phyloP scores from a whole-genome alignment of 2,329 filamentous ascomycete genomes.

The Cadophora gregata region DNA sequence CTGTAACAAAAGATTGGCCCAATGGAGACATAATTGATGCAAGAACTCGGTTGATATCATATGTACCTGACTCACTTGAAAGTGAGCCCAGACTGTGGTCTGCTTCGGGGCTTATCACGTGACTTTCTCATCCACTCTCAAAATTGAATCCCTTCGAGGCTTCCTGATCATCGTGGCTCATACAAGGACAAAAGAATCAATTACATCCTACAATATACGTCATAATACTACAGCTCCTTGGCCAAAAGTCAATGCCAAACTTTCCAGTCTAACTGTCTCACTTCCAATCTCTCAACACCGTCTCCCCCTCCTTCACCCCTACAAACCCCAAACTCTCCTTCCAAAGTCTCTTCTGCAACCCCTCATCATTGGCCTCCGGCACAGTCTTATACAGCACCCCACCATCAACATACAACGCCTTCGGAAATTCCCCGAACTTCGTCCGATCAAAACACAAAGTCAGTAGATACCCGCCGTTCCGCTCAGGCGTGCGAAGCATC shows the following conservation, averaged over 20 bases:
- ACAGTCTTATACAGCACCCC: conserved; percentile 41
- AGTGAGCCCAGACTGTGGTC: background rate
- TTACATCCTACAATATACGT: no score
- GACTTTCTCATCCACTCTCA: background rate
- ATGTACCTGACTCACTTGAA: background rate
- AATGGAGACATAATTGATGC: background rate
- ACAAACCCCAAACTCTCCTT: conserved; percentile 40
- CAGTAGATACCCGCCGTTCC: conserved; percentile 46
- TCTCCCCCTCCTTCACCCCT: conserved; percentile 42
- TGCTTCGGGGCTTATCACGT: background rate
- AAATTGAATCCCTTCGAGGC: background rate
- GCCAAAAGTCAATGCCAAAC: background rate
- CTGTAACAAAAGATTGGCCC: background rate
- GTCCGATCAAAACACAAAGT: conserved; percentile 44
- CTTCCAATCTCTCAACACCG: conserved; percentile 41
- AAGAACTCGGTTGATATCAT: background rate
- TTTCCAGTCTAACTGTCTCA: background rate
- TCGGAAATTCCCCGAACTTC: conserved; percentile 39
- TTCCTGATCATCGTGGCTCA: background rate
- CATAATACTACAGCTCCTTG: no score
- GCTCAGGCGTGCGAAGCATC: conserved; percentile 40
- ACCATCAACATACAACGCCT: conserved; percentile 46
- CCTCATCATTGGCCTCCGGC: conserved; percentile 43
- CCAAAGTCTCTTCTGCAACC: conserved; percentile 45
- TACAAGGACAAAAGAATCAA: background rate